Evolutionary conservation across 345 rosid species (phyloP).

Genomic region (Luvunga scandens): DNA sequence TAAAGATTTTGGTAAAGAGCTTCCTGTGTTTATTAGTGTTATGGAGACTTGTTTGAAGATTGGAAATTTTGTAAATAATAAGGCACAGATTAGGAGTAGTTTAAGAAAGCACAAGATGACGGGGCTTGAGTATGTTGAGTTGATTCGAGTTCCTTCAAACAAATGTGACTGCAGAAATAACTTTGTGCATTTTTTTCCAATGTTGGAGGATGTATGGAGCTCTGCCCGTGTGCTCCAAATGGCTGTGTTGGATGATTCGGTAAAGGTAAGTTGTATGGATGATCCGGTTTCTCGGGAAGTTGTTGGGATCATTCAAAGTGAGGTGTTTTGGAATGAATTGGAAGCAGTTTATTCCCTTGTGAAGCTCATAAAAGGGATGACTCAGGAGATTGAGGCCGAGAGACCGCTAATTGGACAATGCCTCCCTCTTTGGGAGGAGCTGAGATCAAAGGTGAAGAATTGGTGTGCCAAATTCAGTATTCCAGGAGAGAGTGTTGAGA

Average conservation of each 20-base stretch:
- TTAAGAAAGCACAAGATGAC: slow-evolving; percentile 41
- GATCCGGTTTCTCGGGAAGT: slow-evolving; percentile 44
- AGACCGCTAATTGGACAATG: slow-evolving; percentile 54
- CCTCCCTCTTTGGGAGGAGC: slow-evolving; percentile 56
- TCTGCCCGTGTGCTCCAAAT: slow-evolving; percentile 41
- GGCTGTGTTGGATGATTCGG: slow-evolving; percentile 44
- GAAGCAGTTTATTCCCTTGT: slow-evolving; percentile 48
- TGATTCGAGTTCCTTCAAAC: slow-evolving; percentile 41
- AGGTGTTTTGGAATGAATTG: slow-evolving; percentile 52
- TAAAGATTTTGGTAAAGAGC: slow-evolving; percentile 50
- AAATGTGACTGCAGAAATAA: slow-evolving; percentile 37
- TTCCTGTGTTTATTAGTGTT: slow-evolving; percentile 39
- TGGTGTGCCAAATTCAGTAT: slow-evolving; percentile 49
- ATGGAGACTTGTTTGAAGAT: slow-evolving; percentile 45
- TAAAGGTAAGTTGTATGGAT: slow-evolving; percentile 34
- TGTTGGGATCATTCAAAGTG: slow-evolving; percentile 38
- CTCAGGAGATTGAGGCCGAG: slow-evolving; percentile 47
- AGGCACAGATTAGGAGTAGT: slow-evolving; percentile 40
- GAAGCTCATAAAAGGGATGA: slow-evolving; percentile 48
- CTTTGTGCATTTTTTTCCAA: slow-evolving; percentile 27
- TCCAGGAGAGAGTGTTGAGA: slow-evolving; percentile 38
- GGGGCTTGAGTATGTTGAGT: slow-evolving; percentile 39
- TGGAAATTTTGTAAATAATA: slow-evolving; percentile 48
- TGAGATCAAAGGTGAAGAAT: slow-evolving; percentile 47
- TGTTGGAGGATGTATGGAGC: slow-evolving; percentile 49